phyloP scores from a whole-genome alignment of 768 basidiomycete species.

The Astraeus odoratus region DNA sequence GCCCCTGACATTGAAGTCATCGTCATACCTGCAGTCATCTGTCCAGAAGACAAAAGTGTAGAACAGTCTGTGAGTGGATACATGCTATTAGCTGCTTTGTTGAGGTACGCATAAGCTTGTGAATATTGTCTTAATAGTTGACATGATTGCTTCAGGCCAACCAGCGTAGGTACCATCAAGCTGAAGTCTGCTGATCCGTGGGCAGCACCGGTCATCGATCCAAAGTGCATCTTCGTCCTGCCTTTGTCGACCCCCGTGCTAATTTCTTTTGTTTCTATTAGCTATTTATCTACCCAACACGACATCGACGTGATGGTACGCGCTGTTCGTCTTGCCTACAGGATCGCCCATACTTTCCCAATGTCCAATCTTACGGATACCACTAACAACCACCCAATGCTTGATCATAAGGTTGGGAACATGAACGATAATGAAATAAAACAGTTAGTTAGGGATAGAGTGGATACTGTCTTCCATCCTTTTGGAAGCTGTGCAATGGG shows the following conservation, averaged over 20 bases:
- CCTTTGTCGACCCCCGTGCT: slow-evolving; percentile 11
- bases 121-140: neutral
- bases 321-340: slow-evolving; percentile 32
- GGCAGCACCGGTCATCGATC: slow-evolving; percentile 39
- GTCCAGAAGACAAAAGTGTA: neutral
- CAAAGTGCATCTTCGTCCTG: slow-evolving; percentile 26
- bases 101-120: slow-evolving; percentile 16
- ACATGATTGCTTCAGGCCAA: slow-evolving; percentile 29
- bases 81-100: slow-evolving; percentile 11
- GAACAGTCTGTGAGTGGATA: slow-evolving; percentile 12
- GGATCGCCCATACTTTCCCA: slow-evolving; percentile 33
- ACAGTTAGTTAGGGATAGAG: slow-evolving; percentile 25
- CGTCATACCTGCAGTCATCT: slow-evolving; percentile 4
- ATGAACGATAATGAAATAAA: slow-evolving; percentile 30
- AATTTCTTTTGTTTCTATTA: slow-evolving; percentile 8
- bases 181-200: slow-evolving; percentile 36
- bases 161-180: slow-evolving; percentile 34
- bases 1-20: slow-evolving; percentile 27
- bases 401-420: slow-evolving; percentile 33
- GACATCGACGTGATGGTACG: slow-evolving; percentile 36
- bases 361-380: slow-evolving; percentile 31
- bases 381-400: slow-evolving; percentile 17
- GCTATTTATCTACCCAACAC: slow-evolving; percentile 37
- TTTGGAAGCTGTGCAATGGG: slow-evolving; percentile 32
- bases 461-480: slow-evolving; percentile 40